Base-by-base conservation (phyloP, 1,284 basidiomycete genomes). In the Papiliotrema flavescens region DNA sequence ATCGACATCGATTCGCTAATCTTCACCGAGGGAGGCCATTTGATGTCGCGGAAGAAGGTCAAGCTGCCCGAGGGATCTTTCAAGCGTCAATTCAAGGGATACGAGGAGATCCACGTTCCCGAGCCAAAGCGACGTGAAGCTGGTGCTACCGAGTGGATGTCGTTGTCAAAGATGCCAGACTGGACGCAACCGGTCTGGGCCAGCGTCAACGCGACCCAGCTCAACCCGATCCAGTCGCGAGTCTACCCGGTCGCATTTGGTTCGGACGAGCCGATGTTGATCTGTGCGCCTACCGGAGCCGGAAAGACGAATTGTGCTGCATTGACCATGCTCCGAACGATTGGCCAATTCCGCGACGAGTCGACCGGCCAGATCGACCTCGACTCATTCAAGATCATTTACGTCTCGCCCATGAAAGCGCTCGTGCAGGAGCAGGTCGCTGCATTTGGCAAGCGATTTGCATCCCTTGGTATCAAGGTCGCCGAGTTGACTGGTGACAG, bases 231-330 rank as follows among this genome's bases (percentile, higher is more conserved):
- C n/a, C 96, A 96, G 77, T 91, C 88, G 79, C 90, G 89, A 74
- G 80, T 95, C 4, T 98, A 83, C 75, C 95, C 95, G 1, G 79
- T 93, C 53, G 96, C 95, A 0, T 98, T 97, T 72, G 91, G 91
- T 3, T 87, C 88, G 0, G 93, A 97, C 65, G 94, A 98, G 64
- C 94, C 95, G 0, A 84, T 98, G 64, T 80, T 99, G 28, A 85
- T 98, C 39, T 98, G 96, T 80, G 96, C 96, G 0, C 96, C 96
- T 2, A 98, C 96, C 0, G 96, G 96, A 77, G 96, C 96, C 4
- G 96, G 96, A 64, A 99, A 99, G 92, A 99, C 96, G 32, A 99
- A 99, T 67, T 96, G 98, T 26, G 96, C 96, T 14, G 92, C 98
- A 84, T 82, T 98, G 14, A 86, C 91, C 0, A 88, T 97, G 63